phyloP scores from a whole-genome alignment of 441 rosid species.

The Flueggea neowawraea region DNA sequence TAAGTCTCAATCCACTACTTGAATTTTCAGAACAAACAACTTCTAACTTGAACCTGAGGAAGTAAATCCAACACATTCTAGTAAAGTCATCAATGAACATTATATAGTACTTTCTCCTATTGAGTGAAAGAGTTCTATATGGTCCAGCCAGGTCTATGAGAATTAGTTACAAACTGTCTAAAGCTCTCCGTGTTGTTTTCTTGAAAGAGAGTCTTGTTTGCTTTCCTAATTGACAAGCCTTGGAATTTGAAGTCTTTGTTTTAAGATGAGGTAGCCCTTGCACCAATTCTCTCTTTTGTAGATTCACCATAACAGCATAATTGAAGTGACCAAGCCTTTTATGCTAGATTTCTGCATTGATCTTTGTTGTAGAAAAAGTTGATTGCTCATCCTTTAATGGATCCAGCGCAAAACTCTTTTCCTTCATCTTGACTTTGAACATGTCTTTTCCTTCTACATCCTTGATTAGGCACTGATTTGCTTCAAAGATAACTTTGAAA shows the following conservation, averaged over 20 bases:
- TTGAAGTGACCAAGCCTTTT: too few relatives aligned
- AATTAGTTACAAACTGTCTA: constrained; percentile 4
- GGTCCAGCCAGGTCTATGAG: constrained; percentile 14
- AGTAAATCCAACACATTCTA: too few relatives aligned
- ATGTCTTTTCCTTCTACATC: neutral
- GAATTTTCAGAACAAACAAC: constrained; percentile 16
- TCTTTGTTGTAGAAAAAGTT: neutral
- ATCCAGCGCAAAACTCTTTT: constrained; percentile 9
- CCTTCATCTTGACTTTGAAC: constrained; percentile 3
- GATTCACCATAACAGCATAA: neutral
- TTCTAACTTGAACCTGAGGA: constrained; percentile 10
- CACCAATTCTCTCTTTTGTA: neutral
- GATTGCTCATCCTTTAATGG: constrained; percentile 4
- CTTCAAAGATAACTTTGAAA: too few relatives aligned
- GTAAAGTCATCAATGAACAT: constrained; percentile 11
- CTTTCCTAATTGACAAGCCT: constrained; percentile 13
- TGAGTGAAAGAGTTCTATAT: constrained; percentile 1
- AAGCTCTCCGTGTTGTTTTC: constrained; percentile 9
- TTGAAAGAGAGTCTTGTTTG: constrained; percentile 7
- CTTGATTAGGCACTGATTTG: neutral
- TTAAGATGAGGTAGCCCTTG: neutral
- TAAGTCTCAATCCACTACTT: too few relatives aligned
- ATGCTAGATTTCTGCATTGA: neutral
- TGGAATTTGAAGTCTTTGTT: neutral
- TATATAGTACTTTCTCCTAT: constrained; percentile 1